These are phyloP conservation scores for Punica granatum DNA, from an alignment of 345 rosid species.

Conservation along the genomic window DNA sequence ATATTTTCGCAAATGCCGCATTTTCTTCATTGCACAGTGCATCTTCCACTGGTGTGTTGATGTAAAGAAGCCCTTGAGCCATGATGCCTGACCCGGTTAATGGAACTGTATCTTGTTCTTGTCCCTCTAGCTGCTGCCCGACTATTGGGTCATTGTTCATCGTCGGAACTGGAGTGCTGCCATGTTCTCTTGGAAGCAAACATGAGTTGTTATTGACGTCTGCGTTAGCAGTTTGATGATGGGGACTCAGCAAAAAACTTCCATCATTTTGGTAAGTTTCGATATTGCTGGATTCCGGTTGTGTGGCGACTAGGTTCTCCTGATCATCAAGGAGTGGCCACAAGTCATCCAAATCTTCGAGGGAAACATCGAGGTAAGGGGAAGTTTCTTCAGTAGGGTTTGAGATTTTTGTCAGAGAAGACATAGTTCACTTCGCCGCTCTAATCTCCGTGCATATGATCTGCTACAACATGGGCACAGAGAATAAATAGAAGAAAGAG, in stretches of 20 bases:
- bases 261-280: neutral
- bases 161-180: neutral
- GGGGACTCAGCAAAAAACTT: neutral
- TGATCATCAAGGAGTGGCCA: slow-evolving; percentile 2
- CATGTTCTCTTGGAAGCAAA: neutral
- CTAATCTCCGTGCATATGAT: neutral
- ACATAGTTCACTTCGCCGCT: neutral
- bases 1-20: neutral
- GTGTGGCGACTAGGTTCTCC: neutral
- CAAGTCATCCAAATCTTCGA: slow-evolving; percentile 1
- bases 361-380: neutral
- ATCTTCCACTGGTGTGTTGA: neutral
- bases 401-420: slow-evolving; percentile 5
- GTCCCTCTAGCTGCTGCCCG: neutral
- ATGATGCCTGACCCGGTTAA: neutral
- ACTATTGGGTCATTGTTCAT: neutral
- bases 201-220: neutral
- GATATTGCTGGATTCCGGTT: neutral
- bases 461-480: neutral
- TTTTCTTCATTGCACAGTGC: neutral
- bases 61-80: neutral
- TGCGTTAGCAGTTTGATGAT: neutral
- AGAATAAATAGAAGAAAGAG: neutral
- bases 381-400: neutral
- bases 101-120: neutral